These are phyloP conservation scores for Paramecium biaurelia DNA, from an alignment of 73 alveolate species.

Conservation along the genomic window DNA sequence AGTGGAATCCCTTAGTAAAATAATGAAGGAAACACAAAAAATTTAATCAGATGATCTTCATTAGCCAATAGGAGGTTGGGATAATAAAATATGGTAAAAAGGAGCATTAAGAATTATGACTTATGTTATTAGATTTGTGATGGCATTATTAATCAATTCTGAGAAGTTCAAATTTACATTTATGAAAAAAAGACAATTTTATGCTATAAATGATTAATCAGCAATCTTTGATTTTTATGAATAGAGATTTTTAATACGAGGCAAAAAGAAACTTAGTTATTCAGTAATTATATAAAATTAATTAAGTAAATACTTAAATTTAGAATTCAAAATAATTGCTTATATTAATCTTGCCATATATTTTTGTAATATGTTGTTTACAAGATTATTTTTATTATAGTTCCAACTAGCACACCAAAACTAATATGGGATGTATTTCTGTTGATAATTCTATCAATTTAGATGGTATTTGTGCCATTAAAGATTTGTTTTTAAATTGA, in stretches of 20 bases:
- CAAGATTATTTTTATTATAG: not conserved
- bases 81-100: not conserved
- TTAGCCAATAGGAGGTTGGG: constrained; percentile 25
- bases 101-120: constrained; percentile 38
- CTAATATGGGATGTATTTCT: constrained; percentile 3
- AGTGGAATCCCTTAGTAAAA: not conserved
- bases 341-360: not conserved
- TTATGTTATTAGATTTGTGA: not conserved
- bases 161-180: constrained; percentile 40
- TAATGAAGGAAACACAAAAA: not conserved
- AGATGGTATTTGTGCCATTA: constrained; percentile 34
- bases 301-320: not conserved
- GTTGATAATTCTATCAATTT: not conserved
- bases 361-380: not conserved
- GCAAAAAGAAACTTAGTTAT: not conserved
- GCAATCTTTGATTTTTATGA: not conserved
- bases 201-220: constrained; percentile 29
- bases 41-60: not conserved
- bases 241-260: not conserved
- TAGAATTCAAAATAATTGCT: not conserved
- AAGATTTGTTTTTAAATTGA: constrained; percentile 17
- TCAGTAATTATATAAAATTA: not conserved
- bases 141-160: not conserved
- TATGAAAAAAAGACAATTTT: not conserved
- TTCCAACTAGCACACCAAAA: not conserved